A percentile compares a stretch with the other conserved stretches of the same genome.
These are phyloP conservation scores for Phytophthora multivora DNA, from an alignment of 352 stramenopile genomes.

Conservation along the genomic window DNA sequence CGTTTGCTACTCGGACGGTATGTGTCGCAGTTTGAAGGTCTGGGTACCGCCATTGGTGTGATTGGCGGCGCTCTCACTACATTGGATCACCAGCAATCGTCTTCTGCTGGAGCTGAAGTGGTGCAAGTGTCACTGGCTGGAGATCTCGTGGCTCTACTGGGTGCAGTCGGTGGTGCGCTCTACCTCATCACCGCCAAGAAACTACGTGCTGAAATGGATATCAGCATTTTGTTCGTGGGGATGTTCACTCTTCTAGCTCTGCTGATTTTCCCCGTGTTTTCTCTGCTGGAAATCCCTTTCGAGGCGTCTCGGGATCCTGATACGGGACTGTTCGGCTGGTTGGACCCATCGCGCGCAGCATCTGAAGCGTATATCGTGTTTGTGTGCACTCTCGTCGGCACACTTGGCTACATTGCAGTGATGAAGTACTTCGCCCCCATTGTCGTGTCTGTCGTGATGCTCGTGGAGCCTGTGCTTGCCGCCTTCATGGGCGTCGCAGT, in stretches of 20 bases:
- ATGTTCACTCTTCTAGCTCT: conserved; percentile 75
- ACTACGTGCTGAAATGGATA: conserved; percentile 68
- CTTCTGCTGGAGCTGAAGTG: conserved; percentile 27
- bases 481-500: conserved; percentile 74
- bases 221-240: conserved; percentile 63
- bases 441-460: conserved; percentile 88
- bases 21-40: conserved; percentile 75
- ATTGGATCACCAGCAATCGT: conserved; percentile 54
- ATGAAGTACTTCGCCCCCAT: conserved; percentile 94
- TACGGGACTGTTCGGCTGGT: conserved; percentile 88
- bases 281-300: conserved; percentile 61
- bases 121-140: conserved; percentile 58
- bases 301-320: conserved; percentile 71
- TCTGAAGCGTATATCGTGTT: conserved; percentile 87
- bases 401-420: conserved; percentile 84
- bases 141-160: conserved; percentile 77
- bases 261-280: conserved; percentile 73
- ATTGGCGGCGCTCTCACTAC: conserved; percentile 77
- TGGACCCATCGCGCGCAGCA: conserved; percentile 63
- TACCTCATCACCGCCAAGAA: conserved; percentile 81
- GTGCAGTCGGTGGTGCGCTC: conserved; percentile 70
- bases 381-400: conserved; percentile 87
- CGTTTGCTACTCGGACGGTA: conserved; percentile 62
- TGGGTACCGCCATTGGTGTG: conserved; percentile 79
- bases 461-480: conserved; percentile 87